phyloP scores from a whole-genome alignment of 352 stramenopile genomes.

The Blastocystis sp. region DNA sequence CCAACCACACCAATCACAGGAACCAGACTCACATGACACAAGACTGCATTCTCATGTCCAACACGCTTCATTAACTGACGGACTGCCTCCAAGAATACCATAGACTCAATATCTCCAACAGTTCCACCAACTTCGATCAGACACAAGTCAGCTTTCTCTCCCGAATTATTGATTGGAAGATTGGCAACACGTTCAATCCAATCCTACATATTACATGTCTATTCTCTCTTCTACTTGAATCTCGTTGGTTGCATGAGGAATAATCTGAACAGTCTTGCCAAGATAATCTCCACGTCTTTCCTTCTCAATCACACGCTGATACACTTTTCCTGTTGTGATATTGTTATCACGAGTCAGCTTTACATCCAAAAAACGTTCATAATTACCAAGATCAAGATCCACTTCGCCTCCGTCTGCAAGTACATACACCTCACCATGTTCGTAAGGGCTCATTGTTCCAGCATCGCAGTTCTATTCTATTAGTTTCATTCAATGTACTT shows the following conservation, averaged over 20 bases:
- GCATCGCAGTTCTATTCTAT: conserved; percentile 82
- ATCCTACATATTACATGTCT: conserved; percentile 71
- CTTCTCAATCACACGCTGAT: conserved; percentile 87
- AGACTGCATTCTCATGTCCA: conserved; percentile 90
- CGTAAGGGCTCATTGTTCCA: conserved; percentile 91
- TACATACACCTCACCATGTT: conserved; percentile 92
- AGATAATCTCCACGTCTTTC: conserved; percentile 92
- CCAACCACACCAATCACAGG: conserved; percentile 91
- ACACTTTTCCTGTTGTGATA: conserved; percentile 96
- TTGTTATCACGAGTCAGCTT: conserved; percentile 92
- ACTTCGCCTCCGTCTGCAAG: conserved; percentile 90
- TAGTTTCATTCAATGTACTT: neutral
- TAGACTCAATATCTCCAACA: conserved; percentile 98
- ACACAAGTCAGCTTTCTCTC: conserved; percentile 84
- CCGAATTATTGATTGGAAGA: conserved; percentile 80
- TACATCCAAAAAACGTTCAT: conserved; percentile 93
- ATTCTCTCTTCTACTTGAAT: conserved; percentile 71
- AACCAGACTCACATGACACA: conserved; percentile 97
- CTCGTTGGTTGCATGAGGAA: conserved; percentile 84
- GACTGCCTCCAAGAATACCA: conserved; percentile 96
- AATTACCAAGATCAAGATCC: conserved; percentile 95
- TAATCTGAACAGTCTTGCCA: conserved; percentile 95
- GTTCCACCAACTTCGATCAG: conserved; percentile 98
- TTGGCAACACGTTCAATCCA: conserved; percentile 96
- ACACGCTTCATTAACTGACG: conserved; percentile 97